phyloP scores from a whole-genome alignment of 169 alveolate genomes.

The Plasmodium coatneyi region DNA sequence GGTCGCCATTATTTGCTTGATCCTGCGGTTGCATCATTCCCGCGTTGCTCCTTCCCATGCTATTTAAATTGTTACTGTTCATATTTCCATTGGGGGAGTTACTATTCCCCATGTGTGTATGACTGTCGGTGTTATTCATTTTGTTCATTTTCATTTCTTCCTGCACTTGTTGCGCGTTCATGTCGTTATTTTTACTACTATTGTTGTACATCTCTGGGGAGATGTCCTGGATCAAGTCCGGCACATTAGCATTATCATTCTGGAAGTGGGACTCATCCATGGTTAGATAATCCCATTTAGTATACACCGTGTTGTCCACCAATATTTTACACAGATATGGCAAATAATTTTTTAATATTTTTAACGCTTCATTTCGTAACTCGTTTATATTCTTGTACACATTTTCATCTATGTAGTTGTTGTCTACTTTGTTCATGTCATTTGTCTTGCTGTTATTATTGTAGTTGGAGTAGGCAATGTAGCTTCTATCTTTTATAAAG shows the following conservation, averaged over 20 bases:
- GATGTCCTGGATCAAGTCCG: slow-evolving; percentile 88
- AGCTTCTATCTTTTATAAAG: slow-evolving; percentile 78
- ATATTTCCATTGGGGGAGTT: neutral
- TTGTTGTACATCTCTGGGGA: slow-evolving; percentile 85
- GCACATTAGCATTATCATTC: slow-evolving; percentile 87
- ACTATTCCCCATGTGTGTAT: neutral
- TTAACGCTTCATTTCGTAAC: slow-evolving; percentile 64
- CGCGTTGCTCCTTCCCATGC: neutral
- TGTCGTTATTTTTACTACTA: slow-evolving; percentile 78
- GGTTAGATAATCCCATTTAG: slow-evolving; percentile 89
- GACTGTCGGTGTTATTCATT: slow-evolving; percentile 76
- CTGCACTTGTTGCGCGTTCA: neutral
- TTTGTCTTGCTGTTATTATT: slow-evolving; percentile 28
- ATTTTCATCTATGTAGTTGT: slow-evolving; percentile 41
- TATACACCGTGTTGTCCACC: slow-evolving; percentile 84
- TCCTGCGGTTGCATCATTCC: neutral
- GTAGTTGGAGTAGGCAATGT: slow-evolving; percentile 69
- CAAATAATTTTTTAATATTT: slow-evolving; percentile 65
- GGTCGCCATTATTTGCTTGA: neutral
- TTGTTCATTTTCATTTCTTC: slow-evolving; percentile 42
- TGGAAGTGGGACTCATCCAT: slow-evolving; percentile 91
- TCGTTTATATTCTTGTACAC: slow-evolving; percentile 74
- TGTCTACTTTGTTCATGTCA: slow-evolving; percentile 11
- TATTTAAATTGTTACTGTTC: slow-evolving; percentile 9
- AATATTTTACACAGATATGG: slow-evolving; percentile 79